Percentiles rank a stretch among this genome's conserved stretches.
Conservation (phyloP, 306 rosid species). For the Prunus davidiana region DNA sequence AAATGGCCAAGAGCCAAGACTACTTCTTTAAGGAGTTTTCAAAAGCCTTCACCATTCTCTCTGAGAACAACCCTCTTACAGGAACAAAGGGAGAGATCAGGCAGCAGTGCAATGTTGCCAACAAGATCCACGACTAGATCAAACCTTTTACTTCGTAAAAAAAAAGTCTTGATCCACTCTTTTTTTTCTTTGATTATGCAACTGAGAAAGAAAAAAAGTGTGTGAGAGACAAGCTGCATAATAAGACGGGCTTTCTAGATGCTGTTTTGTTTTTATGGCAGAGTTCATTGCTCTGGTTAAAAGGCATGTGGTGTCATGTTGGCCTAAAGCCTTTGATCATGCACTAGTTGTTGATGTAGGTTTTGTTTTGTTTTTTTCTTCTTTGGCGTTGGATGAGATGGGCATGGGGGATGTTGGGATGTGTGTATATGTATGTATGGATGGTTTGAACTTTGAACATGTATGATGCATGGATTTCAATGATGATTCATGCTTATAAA, state of each 20-base stretch:
- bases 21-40: conserved; percentile 87
- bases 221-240: conserved; percentile 31
- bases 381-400: not conserved
- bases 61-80: conserved; percentile 95
- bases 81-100: conserved; percentile 89
- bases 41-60: conserved; percentile 68
- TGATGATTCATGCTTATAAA: conserved; percentile 26
- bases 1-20: conserved; percentile 92
- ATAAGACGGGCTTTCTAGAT: conserved; percentile 8
- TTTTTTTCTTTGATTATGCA: conserved; percentile 26
- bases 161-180: not conserved
- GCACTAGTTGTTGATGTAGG: conserved; percentile 28
- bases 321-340: not conserved
- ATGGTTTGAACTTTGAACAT: conserved; percentile 14
- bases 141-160: not conserved
- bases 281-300: not conserved
- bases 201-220: conserved; percentile 20
- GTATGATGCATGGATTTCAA: conserved; percentile 30
- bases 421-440: conserved; percentile 25
- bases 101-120: conserved; percentile 81
- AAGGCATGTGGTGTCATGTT: not conserved
- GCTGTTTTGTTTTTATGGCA: not conserved
- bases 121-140: conserved; percentile 64
- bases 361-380: not conserved
- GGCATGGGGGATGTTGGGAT: conserved; percentile 5